Base-by-base conservation (phyloP, 2,329 filamentous ascomycete genomes). In the Sporothrix dimorphospora region DNA sequence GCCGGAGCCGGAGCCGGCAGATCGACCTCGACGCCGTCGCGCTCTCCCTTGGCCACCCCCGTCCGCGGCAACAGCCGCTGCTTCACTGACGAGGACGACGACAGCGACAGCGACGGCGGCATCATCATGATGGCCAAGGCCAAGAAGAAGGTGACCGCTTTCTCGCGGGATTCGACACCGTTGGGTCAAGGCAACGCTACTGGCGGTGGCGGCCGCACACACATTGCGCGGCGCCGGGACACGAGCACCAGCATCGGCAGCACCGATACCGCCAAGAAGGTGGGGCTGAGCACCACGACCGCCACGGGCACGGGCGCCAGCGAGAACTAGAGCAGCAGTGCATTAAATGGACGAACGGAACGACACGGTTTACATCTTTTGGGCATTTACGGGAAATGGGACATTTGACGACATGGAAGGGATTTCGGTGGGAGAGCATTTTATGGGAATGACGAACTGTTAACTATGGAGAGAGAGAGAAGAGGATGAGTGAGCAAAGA, bases 261-360 rank as follows among this genome's bases (percentile, higher is more conserved):
- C 77, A 89, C 87, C 1, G 89, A 90, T 76, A 91, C 89, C 57
- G 89, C 89, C 51, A 90, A 89, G 81, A 89, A 89, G 78, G 78
- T 88, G 16, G 47, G 73, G 4, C 45, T 75, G n/a, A 49, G 72
- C 63, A n/a, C 59, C 19, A 40, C 45, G 19, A n/a, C 45, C 27
- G n/a, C n/a, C n/a, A n/a, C n/a, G n/a, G n/a, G n/a, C n/a, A n/a
- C n/a, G n/a, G 19, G 3, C 12, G 21, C 38, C 6, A 14, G 21
- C 8, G 66, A 69, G 34, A 65, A 69, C 16, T 69, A 42, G 30
- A 45, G 19, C 24, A 9, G n/a, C n/a, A n/a, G n/a, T n/a, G n/a
- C n/a, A n/a, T n/a, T n/a, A n/a, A n/a, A n/a, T n/a, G n/a, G n/a
- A n/a, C n/a, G n/a, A n/a, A n/a, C n/a, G n/a, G n/a, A n/a, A 19